These are phyloP conservation scores for Sugiyamaella paludigena DNA, from an alignment of 1,139 yeast genomes.

Conservation along the genomic window DNA sequence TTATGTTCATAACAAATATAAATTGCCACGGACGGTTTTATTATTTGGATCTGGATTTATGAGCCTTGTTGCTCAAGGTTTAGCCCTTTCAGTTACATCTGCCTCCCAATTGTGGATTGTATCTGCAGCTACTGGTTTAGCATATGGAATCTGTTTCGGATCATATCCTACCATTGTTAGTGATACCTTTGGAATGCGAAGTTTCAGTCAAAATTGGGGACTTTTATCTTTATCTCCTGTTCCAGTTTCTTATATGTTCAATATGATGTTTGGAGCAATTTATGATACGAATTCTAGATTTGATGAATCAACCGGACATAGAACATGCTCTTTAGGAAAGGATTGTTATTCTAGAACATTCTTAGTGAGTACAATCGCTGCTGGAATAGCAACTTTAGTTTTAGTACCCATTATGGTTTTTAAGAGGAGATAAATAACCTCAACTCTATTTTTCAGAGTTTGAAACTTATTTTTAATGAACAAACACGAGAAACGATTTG, in stretches of 20 bases:
- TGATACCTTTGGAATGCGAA: constrained; percentile 69
- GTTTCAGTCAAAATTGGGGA: constrained; percentile 83
- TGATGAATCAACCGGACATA: constrained; percentile 24
- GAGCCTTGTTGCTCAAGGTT: constrained; percentile 40
- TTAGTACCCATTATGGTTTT: constrained; percentile 6
- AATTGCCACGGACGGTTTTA: constrained; percentile 68
- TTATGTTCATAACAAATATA: constrained; percentile 48
- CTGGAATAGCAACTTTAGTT: constrained; percentile 9
- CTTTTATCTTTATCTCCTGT: constrained; percentile 46
- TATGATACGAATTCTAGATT: constrained; percentile 35
- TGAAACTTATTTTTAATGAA: no score
- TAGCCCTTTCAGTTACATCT: constrained; percentile 36
- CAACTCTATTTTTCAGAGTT: no score
- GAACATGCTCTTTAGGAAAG: constrained; percentile 24
- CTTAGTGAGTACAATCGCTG: constrained; percentile 25
- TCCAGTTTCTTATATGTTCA: constrained; percentile 39
- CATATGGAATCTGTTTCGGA: constrained; percentile 82
- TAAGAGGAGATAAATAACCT: constrained; percentile 5
- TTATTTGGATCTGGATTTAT: constrained; percentile 47
- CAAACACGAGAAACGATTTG: no score
- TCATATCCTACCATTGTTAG: constrained; percentile 77
- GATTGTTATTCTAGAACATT: constrained; percentile 28
- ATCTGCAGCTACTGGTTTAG: constrained; percentile 64
- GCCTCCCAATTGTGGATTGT: constrained; percentile 46
- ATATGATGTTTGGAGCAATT: constrained; percentile 40